Conservation (phyloP, 2,329 filamentous ascomycete genomes). For the Paracoccidioides brasiliensis region DNA sequence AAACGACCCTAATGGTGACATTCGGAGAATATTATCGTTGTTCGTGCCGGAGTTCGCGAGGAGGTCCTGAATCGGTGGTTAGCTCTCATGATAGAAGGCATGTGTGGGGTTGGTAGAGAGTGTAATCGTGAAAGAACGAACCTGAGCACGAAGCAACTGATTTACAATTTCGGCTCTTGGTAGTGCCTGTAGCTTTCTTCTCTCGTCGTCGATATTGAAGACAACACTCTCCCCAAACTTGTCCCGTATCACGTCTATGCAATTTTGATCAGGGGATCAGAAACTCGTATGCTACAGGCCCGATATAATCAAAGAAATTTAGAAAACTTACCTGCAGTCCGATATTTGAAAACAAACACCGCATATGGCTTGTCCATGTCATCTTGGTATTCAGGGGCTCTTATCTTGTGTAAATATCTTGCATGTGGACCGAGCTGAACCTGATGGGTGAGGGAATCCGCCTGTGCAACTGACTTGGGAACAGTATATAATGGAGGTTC, state of each 20-base stretch:
- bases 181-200: conserved; percentile 11
- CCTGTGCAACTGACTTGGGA: conserved; percentile 10
- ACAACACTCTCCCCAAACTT: conserved; percentile 9
- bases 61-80: neutral
- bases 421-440: conserved; percentile 19
- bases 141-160: conserved; percentile 13
- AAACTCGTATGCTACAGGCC: neutral
- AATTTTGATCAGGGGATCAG: neutral
- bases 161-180: conserved; percentile 12
- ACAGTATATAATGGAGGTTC: conserved; percentile 14
- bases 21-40: neutral
- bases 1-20: neutral
- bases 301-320: neutral
- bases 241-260: conserved; percentile 11
- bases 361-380: conserved; percentile 20
- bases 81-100: neutral
- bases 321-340: conserved; percentile 10
- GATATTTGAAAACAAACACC: conserved; percentile 23
- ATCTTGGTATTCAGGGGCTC: conserved; percentile 19
- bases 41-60: neutral
- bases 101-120: neutral
- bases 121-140: conserved; percentile 1
- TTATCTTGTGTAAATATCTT: conserved; percentile 18
- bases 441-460: conserved; percentile 16
- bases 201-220: conserved; percentile 11